Evolutionary conservation across 1,139 yeast species (phyloP), one percentile per base, ranked within the genome.

Genomic region (Pichia sorboxylosa): DNA sequence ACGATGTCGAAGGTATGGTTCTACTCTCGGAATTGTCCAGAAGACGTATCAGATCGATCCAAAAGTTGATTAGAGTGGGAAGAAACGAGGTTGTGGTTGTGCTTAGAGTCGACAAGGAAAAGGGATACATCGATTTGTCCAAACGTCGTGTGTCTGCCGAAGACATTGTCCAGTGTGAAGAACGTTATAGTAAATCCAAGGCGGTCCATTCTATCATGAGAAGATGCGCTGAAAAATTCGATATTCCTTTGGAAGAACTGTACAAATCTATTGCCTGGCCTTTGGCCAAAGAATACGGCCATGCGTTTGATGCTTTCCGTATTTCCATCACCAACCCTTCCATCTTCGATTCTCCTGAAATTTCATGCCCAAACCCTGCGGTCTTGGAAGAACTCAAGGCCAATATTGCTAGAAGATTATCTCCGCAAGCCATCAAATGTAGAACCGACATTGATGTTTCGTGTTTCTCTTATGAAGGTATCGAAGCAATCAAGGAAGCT

Each of bases 1-100:
- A 90, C 63, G 92, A 87, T 58, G 87, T 90, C 52, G 98, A 90
- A 63, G 99, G 98, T 52, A 90, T 90, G 99, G 94, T 90, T 40
- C 69, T 90, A 48, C 72, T 90, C 51, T 82, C 95, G 26, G 99
- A 90, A 63, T 72, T 90, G 49, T 85, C 97, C 24, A 83, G 98
- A 72, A 83, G 98, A 71, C 93, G 99, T 66, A 90, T 90, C 54
- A 75, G 99, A 61, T 84, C 96, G 36, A 90, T 90, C 54, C 99
- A 90, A 62, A 92, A 90, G 58, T 74, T 85, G 58, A 87, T 90
- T 59, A 82, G 96, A 65, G 97, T 90, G 41, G 99, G 99, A 46
- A 84, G 93, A 59, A 90, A 92, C 55, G 99, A 90, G 63, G 97
- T 90, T 38, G 98, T 92, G 21, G 97, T 90, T 39, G 98, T 92